phyloP scores from a whole-genome alignment of 2,329 filamentous ascomycete species.

The Penicillium decumbens region DNA sequence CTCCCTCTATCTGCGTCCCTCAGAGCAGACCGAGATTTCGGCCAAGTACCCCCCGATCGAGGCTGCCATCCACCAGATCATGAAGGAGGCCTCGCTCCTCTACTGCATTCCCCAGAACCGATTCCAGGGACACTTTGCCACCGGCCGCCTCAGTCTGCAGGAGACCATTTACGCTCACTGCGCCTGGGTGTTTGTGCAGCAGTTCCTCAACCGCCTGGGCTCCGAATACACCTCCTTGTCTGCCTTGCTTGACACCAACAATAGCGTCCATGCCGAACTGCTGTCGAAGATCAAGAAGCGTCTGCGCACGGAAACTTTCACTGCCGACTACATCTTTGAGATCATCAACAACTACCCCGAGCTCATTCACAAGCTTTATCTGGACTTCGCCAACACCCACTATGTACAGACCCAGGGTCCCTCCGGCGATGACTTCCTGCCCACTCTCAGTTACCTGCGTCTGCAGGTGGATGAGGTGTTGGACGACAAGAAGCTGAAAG shows the following conservation, averaged over 20 bases:
- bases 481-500: slow-evolving; percentile 67
- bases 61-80: slow-evolving; percentile 95
- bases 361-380: slow-evolving; percentile 80
- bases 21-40: slow-evolving; percentile 54
- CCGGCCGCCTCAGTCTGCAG: slow-evolving; percentile 81
- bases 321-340: slow-evolving; percentile 94
- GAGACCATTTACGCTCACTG: slow-evolving; percentile 97
- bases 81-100: slow-evolving; percentile 93
- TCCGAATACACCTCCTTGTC: slow-evolving; percentile 86
- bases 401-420: slow-evolving; percentile 61
- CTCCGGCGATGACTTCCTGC: slow-evolving; percentile 64
- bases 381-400: slow-evolving; percentile 86
- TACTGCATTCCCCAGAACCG: slow-evolving; percentile 98
- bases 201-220: slow-evolving; percentile 92
- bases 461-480: slow-evolving; percentile 68
- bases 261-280: slow-evolving; percentile 79
- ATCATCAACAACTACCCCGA: slow-evolving; percentile 89
- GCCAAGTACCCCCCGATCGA: slow-evolving; percentile 72
- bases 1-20: slow-evolving; percentile 84
- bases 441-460: slow-evolving; percentile 63
- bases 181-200: slow-evolving; percentile 94
- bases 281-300: slow-evolving; percentile 93
- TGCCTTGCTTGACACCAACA: slow-evolving; percentile 71
- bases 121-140: slow-evolving; percentile 83
- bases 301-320: slow-evolving; percentile 93